These are phyloP conservation scores for Candida succiphila DNA, from an alignment of 805 yeast genomes.

Conservation along the genomic window DNA sequence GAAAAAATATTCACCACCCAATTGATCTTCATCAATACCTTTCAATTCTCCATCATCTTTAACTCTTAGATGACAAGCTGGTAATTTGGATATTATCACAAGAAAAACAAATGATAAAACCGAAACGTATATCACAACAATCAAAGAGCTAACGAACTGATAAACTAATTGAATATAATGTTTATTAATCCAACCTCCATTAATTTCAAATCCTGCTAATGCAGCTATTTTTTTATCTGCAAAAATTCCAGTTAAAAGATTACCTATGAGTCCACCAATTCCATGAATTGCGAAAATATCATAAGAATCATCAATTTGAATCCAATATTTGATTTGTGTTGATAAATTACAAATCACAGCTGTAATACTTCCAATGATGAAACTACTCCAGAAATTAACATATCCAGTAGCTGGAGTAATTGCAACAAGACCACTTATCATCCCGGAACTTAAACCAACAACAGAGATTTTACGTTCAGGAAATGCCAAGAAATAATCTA, in stretches of 20 bases:
- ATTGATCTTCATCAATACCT: constrained; percentile 84
- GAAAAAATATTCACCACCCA: constrained; percentile 77
- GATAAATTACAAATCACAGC: constrained; percentile 77
- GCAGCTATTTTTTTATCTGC: constrained; percentile 63
- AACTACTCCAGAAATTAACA: constrained; percentile 78
- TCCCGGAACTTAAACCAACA: constrained; percentile 89
- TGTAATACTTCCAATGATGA: constrained; percentile 64
- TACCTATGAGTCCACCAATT: constrained; percentile 79
- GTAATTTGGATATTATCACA: constrained; percentile 58
- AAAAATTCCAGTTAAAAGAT: constrained; percentile 70
- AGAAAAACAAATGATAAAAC: constrained; percentile 55
- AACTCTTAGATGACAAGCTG: constrained; percentile 69
- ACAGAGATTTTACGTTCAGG: constrained; percentile 71
- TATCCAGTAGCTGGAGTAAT: constrained; percentile 91
- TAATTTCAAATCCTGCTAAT: constrained; percentile 50
- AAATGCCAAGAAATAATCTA: constrained; percentile 55
- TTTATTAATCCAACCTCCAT: constrained; percentile 83
- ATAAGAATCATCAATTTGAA: constrained; percentile 75
- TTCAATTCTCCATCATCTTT: constrained; percentile 61
- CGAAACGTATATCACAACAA: constrained; percentile 49
- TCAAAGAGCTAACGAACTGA: constrained; percentile 36
- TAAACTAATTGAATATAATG: constrained; percentile 79
- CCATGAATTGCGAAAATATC: constrained; percentile 95
- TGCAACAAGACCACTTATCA: constrained; percentile 85
- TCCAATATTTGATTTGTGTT: constrained; percentile 69